A percentile compares a stretch with the other conserved stretches of the same genome.
Evolutionary conservation across 2,329 filamentous ascomycete species (phyloP).

Genomic region (Blastomyces percursus): DNA sequence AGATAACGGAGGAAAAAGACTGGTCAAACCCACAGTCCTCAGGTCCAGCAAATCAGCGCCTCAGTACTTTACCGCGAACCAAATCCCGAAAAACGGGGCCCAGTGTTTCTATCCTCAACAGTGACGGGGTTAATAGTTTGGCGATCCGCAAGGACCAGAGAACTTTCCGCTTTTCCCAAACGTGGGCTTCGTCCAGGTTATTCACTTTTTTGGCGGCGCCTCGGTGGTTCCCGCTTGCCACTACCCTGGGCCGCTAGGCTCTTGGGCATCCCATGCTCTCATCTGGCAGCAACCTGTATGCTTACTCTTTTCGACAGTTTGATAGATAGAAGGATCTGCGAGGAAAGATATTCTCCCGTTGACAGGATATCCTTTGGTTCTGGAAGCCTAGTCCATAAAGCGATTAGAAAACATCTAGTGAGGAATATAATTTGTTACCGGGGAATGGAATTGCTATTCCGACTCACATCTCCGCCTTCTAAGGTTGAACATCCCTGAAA

Average conservation of each 20-base stretch:
- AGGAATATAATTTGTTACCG: background rate
- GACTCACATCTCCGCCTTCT: background rate
- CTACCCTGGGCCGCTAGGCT: background rate
- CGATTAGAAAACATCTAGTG: background rate
- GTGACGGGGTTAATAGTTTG: background rate
- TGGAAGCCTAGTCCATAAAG: background rate
- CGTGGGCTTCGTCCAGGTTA: background rate
- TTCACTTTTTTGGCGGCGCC: background rate
- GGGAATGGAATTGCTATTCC: background rate
- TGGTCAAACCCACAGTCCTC: background rate
- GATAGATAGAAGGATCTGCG: background rate
- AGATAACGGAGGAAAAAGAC: background rate
- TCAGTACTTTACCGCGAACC: background rate
- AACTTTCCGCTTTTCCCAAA: background rate
- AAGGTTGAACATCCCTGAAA: background rate
- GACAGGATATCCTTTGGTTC: background rate
- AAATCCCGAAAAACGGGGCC: background rate
- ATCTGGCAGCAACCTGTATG: background rate
- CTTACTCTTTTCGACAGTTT: background rate
- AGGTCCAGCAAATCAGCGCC: background rate
- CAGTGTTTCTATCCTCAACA: background rate
- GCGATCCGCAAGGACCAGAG: background rate
- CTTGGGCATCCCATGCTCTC: background rate
- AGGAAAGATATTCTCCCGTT: background rate
- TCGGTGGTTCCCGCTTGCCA: background rate